These are phyloP conservation scores for Ambrosia artemisiifolia DNA, from an alignment of 129 eudicot genomes.

Conservation along the genomic window DNA sequence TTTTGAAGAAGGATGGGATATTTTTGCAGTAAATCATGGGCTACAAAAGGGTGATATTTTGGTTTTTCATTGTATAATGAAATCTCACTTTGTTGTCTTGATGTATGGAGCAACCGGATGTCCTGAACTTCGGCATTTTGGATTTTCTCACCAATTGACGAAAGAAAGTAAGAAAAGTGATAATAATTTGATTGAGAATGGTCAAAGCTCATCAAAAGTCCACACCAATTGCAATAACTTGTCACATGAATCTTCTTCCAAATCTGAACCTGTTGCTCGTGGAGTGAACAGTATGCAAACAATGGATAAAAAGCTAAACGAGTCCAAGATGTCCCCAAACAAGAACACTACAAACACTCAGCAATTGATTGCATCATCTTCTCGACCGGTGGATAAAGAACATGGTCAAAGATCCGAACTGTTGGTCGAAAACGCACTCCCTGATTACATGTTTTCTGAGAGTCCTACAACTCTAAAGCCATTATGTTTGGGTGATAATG, in stretches of 20 bases:
- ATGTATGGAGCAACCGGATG: slow-evolving; percentile 52
- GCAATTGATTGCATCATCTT: slow-evolving; percentile 16
- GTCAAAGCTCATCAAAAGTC: slow-evolving; percentile 11
- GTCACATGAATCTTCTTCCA: slow-evolving; percentile 17
- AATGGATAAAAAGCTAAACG: slow-evolving; percentile 1
- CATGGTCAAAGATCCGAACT: slow-evolving; percentile 13
- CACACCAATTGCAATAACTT: slow-evolving; percentile 16
- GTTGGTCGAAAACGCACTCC: slow-evolving; percentile 2
- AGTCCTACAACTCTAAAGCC: slow-evolving; percentile 19
- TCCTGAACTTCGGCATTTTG: slow-evolving; percentile 30
- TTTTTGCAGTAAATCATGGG: slow-evolving; percentile 42
- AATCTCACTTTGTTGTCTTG: slow-evolving; percentile 55
- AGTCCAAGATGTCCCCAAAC: slow-evolving; percentile 1
- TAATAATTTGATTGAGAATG: background rate
- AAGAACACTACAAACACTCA: slow-evolving; percentile 9
- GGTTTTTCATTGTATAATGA: slow-evolving; percentile 44
- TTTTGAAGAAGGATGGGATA: slow-evolving; percentile 55
- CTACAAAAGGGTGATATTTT: slow-evolving; percentile 48
- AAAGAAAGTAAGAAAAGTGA: slow-evolving; percentile 22
- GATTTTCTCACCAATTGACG: background rate
- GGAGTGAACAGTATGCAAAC: background rate
- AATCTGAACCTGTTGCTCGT: slow-evolving; percentile 3
- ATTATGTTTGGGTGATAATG: slow-evolving; percentile 21
- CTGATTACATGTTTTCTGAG: slow-evolving; percentile 5
- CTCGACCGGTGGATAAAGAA: slow-evolving; percentile 17